Evolutionary conservation across 352 stramenopile species (phyloP), one percentile per base, ranked within the genome.

Genomic region (Pythium angustatum): DNA sequence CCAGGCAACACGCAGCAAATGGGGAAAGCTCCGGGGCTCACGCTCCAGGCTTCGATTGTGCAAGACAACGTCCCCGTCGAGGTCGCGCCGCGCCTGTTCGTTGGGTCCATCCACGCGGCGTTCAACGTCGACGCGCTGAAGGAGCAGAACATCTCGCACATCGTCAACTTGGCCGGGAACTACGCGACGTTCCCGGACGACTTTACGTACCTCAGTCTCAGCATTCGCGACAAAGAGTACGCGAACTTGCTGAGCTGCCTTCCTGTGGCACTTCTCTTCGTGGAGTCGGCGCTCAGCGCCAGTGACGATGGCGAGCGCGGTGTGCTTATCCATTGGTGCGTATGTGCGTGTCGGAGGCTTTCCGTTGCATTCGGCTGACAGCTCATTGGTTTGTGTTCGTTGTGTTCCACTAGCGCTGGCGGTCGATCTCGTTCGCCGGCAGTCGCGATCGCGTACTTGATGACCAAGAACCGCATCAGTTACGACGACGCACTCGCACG

Each of bases 141-240:
- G 51, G 70, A 84, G 34, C 73, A 72, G 55, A 78, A 79, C 15
- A 93, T 97, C 55, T 83, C 88, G 17, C 89, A 96, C 54, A 72
- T 97, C 8, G 64, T 97, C 31, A 96, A 97, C 62, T 82, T 94
- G 14, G 86, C 90, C 0, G 90, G 88, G 30, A 81, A 74, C 38
- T 87, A 91, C 48, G 81, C 86, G n/a, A 96, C 88, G 24, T 97
- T 96, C 66, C 91, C 91, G 1, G 75, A 90, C 11, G 71, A 86
- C 22, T 97, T 97, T 56, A 93, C 82, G 21, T 97, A 97, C 73
- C 70, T 97, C 40, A 96, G 83, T 61, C 66, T 97, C n/a, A 84
- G 80, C 56, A 81, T 97, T 27, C 81, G 91, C 26, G 91, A 97
- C 71, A 96, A 96, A 58, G 89, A 96, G 56, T 86, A 94, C 56